Conservation (phyloP, 331 rosid species). For the Acacia pycnantha region DNA sequence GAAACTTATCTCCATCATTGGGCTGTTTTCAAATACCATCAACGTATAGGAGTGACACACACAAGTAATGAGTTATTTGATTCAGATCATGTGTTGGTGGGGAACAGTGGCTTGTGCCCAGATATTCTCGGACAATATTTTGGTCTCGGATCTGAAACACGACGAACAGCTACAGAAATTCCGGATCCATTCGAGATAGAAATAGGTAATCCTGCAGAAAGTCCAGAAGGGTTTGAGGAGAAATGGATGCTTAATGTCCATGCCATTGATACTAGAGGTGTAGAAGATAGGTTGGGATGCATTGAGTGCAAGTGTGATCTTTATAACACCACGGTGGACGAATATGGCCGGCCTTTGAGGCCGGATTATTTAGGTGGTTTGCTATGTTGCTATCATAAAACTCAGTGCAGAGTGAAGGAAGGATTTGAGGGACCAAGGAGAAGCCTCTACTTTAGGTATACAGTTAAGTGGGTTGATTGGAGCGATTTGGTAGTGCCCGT, state of each 20-base stretch:
- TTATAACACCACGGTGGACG: background rate
- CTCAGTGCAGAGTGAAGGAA: background rate
- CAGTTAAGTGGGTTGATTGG: slow-evolving; percentile 18
- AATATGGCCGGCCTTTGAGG: background rate
- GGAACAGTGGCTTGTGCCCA: slow-evolving; percentile 10
- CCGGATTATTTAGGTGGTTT: background rate
- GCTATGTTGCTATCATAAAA: background rate
- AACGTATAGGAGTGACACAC: background rate
- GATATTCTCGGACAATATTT: background rate
- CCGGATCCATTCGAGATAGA: slow-evolving; percentile 23
- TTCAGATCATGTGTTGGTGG: background rate
- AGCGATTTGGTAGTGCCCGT: background rate
- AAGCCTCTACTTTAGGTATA: background rate
- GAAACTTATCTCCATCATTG: slow-evolving; percentile 29
- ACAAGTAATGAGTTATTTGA: background rate
- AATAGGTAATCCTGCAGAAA: slow-evolving; percentile 17
- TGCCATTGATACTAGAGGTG: slow-evolving; percentile 26
- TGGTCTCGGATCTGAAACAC: slow-evolving; percentile 22
- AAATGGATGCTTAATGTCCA: slow-evolving; percentile 20
- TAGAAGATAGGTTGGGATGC: slow-evolving; percentile 15
- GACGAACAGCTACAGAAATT: slow-evolving; percentile 11
- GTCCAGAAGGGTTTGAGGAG: slow-evolving; percentile 21
- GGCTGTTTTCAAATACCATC: background rate
- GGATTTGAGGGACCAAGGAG: background rate
- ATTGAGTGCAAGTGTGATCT: background rate